Base-by-base conservation (phyloP, 345 rosid species). In the Pugionium dolabratum region DNA sequence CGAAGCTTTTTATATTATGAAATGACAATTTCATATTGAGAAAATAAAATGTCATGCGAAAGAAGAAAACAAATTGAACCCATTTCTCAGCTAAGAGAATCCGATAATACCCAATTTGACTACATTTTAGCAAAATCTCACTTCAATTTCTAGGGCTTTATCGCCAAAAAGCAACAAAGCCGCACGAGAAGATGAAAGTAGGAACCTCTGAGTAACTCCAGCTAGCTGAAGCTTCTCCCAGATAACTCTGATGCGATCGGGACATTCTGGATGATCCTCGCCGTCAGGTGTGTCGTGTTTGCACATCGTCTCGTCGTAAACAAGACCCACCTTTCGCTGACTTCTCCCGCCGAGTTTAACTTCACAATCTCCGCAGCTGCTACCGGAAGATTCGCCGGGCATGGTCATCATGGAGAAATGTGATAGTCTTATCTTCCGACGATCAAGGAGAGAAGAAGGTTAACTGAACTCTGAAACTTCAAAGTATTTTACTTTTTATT, bases 231-330 rank as follows among this genome's bases (percentile, higher is more conserved):
- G 90, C 81, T 76, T 84, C 72, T 76, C 78, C 99, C 99, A 90
- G 49, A 94, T 86, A 43, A 68, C 79, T 34, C 63, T 75, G 61
- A 90, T 86, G 54, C 97, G 97, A 67, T 83, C 64, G 55, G 96
- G 95, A 74, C 84, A 79, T 72, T 90, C 96, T 0, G 91, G 92
- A 62, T 94, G 95, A 75, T 53, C 37, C 27, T 81, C 91, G 6
- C 78, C 90, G 65, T 85, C 80, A 4, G 96, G 88, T 31, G 87
- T 80, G 35, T 49, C 75, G 71, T 94, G 99, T 30, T 76, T 84
- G 59, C 97, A 85, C 97, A 88, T 94, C 54, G 85, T 81, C 80
- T 84, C 93, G 48, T 90, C 96, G 82, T 86, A 90, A 5, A 82
- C 6, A 44, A 90, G 59, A 29, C 97, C 96, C 29, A 90, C 93